Evolutionary conservation across 768 basidiomycete species (phyloP).

Genomic region (Candolleomyces efflorescens): DNA sequence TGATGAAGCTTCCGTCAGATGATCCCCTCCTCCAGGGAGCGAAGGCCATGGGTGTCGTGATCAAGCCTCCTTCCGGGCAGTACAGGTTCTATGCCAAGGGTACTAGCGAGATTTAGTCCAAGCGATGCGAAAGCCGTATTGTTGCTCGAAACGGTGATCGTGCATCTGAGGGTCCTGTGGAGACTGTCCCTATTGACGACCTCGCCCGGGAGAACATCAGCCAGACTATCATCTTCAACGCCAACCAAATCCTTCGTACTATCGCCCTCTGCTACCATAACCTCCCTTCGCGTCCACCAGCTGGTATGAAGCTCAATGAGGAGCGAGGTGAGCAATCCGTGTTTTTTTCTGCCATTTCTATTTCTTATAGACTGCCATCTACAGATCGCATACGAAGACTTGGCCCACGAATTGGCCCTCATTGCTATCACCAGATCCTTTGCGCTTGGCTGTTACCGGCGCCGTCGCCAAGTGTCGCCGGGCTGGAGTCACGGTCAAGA

Average conservation of each 20-base stretch:
- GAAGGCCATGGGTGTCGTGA: slow-evolving; percentile 91
- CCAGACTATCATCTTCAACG: slow-evolving; percentile 96
- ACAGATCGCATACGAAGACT: slow-evolving; percentile 42
- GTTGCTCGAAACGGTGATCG: slow-evolving; percentile 43
- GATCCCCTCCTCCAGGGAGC: slow-evolving; percentile 90
- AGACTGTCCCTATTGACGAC: slow-evolving; percentile 51
- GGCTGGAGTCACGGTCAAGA: slow-evolving; percentile 93
- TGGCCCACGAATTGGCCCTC: slow-evolving; percentile 73
- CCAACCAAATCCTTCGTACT: slow-evolving; percentile 92
- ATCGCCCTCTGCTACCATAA: slow-evolving; percentile 94
- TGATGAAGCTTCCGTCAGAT: slow-evolving; percentile 67
- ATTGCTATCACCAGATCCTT: slow-evolving; percentile 88
- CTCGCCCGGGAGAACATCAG: slow-evolving; percentile 77
- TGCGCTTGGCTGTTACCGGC: slow-evolving; percentile 83
- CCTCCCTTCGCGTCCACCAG: slow-evolving; percentile 82
- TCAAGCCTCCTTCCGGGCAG: slow-evolving; percentile 48
- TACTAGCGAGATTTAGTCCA: slow-evolving; percentile 88
- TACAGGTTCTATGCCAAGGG: slow-evolving; percentile 86
- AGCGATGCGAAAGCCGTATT: slow-evolving; percentile 69
- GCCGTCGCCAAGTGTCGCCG: slow-evolving; percentile 84
- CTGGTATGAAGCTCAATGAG: slow-evolving; percentile 31
- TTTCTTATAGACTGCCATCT: too few species aligned
- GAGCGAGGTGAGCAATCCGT: slow-evolving; percentile 47
- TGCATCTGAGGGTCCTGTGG: slow-evolving; percentile 40
- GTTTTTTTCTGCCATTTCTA: too few species aligned